These are phyloP conservation scores for Inga laurina DNA, from an alignment of 306 rosid genomes.

Conservation along the genomic window DNA sequence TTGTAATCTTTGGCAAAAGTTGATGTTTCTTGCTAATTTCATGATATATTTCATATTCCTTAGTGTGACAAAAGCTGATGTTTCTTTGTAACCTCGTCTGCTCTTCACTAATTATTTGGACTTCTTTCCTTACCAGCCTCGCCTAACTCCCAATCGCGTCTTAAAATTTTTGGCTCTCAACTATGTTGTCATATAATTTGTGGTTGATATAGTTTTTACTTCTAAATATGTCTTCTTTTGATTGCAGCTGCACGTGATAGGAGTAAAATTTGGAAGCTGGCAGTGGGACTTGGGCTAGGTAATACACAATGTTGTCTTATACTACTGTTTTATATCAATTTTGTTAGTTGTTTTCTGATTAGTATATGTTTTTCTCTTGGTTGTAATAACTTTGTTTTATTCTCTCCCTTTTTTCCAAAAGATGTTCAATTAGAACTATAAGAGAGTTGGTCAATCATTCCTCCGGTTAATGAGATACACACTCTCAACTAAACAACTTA, in stretches of 20 bases:
- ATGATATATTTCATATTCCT: not conserved
- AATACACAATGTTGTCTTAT: not conserved
- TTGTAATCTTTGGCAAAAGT: not conserved
- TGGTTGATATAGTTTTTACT: not conserved
- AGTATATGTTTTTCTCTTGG: not conserved
- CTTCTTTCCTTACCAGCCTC: not conserved
- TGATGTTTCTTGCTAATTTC: not conserved
- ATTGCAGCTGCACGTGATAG: conserved; percentile 7
- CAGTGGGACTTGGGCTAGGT: conserved; percentile 49
- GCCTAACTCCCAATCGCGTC: not conserved
- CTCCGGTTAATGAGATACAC: not conserved
- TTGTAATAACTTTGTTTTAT: not conserved
- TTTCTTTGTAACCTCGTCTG: not conserved
- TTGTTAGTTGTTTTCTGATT: not conserved
- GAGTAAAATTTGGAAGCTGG: not conserved
- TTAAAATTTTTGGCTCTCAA: not conserved
- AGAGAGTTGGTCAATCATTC: not conserved
- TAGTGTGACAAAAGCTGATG: not conserved
- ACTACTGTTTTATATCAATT: not conserved
- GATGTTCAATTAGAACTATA: too few species aligned
- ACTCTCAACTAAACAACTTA: not conserved
- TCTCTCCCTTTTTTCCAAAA: not conserved
- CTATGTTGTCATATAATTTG: not conserved
- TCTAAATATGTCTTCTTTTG: conserved; percentile 20
- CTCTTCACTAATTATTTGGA: not conserved